Conservation (phyloP, 176 grass and related monocot genomes). For the Guadua angustifolia region DNA sequence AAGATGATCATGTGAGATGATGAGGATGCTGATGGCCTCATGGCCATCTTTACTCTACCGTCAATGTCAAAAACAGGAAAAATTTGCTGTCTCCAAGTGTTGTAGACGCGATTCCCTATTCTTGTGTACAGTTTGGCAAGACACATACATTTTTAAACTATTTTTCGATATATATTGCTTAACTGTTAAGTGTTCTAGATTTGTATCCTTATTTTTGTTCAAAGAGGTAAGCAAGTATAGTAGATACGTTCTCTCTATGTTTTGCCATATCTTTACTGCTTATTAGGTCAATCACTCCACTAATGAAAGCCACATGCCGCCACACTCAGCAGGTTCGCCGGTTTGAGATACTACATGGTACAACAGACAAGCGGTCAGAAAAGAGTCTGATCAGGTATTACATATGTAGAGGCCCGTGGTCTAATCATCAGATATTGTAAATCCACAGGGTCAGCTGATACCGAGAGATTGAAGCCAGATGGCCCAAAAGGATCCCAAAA, state of each 20-base stretch:
- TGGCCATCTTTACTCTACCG: too few species aligned
- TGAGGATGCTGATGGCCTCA: neutral
- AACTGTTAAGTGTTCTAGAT: neutral
- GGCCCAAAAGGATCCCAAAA: neutral
- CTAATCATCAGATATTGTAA: slow-evolving; percentile 8
- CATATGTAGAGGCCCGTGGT: neutral
- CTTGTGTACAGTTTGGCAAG: neutral
- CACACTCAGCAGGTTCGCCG: neutral
- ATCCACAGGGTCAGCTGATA: neutral
- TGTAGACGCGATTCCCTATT: neutral
- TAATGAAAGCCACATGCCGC: neutral
- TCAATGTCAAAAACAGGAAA: slow-evolving; percentile 7
- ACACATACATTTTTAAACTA: neutral
- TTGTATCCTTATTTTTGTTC: neutral
- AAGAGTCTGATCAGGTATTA: neutral
- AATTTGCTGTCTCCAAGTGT: neutral
- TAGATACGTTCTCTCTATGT: neutral
- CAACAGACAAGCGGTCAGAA: neutral
- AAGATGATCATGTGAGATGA: neutral
- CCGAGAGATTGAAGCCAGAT: neutral
- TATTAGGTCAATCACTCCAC: neutral
- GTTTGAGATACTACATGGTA: neutral
- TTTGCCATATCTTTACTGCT: neutral
- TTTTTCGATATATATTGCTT: neutral
- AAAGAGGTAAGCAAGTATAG: neutral